Base-by-base conservation (phyloP, 1,284 basidiomycete genomes). In the Ganoderma leucocontextum region DNA sequence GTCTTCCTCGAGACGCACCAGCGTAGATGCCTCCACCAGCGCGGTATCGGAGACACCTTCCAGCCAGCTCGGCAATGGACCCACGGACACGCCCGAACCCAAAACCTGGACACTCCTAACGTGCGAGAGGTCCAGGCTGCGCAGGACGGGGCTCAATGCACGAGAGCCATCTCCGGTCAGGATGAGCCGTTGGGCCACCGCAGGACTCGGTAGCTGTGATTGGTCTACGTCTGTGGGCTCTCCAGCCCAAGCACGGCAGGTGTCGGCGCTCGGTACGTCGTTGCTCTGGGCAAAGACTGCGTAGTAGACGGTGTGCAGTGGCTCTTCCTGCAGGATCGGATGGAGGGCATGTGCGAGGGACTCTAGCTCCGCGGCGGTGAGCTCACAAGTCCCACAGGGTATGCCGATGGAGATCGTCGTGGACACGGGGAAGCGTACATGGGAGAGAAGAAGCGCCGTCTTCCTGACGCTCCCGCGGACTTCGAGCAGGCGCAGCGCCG, bases 391-490 rank as follows among this genome's bases (percentile, higher is more conserved):
- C 12, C 36, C 58, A 22, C 36, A 60, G 10, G 36, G 36, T 39
- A 60, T 60, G 36, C 58, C 58, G 22, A 60, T 39, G 9, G 58
- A 39, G 36, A 60, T 60, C 38, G 58, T 60, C 36, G 58, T 17
- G 9, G 58, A 60, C 36, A 22, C 25, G 9, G 58, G 58, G 22
- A 60, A 60, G 38, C 58, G 58, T 39, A 60, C 15, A 6, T 42
- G 58, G 22, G 58, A 60, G 22, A 60, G 58, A 7, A 60, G 22
- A 17, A 39, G n/a, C n/a, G 36, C 58, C 36, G 58, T 60, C 39
- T 60, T 60, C 25, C 58, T 60, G 12, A 41, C 13, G 58, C 36
- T 39, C 38, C 58, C 58, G 9, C 58, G 58, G 22, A 60, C 38
- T n/a, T 60, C 38, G 39, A 60, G 58, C 7, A 60, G 38, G 8